Evolutionary conservation across 805 yeast species (phyloP).

Genomic region (Ogataea neopini): DNA sequence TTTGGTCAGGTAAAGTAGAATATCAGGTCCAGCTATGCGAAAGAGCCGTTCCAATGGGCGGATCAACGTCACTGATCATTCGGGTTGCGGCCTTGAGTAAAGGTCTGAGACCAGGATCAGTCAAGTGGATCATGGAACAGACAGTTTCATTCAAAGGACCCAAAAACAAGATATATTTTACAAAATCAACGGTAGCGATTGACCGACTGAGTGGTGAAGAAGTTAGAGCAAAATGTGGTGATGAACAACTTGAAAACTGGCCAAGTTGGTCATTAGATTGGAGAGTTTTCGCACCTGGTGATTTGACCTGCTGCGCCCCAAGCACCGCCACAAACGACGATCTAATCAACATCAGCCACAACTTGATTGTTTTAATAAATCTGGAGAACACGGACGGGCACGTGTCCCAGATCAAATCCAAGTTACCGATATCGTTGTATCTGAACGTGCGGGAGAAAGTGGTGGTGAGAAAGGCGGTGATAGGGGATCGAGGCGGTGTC

Average conservation of each 20-base stretch:
- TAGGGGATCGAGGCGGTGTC: background rate
- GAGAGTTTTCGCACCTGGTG: conserved; percentile 41
- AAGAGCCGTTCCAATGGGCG: conserved; percentile 50
- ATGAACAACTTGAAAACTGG: conserved; percentile 24
- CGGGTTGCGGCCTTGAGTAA: conserved; percentile 49
- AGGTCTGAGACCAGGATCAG: conserved; percentile 41
- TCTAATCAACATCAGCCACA: conserved; percentile 46
- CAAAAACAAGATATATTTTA: conserved; percentile 24
- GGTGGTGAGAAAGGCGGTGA: background rate
- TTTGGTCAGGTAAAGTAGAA: conserved; percentile 56
- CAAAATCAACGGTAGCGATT: conserved; percentile 34
- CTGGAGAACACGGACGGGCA: conserved; percentile 52
- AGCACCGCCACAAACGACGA: conserved; percentile 42
- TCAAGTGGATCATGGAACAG: conserved; percentile 38
- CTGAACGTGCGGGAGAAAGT: conserved; percentile 38
- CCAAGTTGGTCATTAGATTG: conserved; percentile 45
- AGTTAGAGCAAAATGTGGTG: conserved; percentile 37
- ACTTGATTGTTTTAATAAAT: conserved; percentile 45
- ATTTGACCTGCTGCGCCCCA: conserved; percentile 43
- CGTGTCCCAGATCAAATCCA: conserved; percentile 51
- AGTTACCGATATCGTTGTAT: conserved; percentile 47
- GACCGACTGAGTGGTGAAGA: conserved; percentile 39
- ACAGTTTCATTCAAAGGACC: conserved; percentile 26
- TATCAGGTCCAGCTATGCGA: conserved; percentile 46
- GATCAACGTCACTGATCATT: conserved; percentile 42